These are phyloP conservation scores for Macaranga tanarius DNA, from an alignment of 441 rosid genomes.

Conservation along the genomic window DNA sequence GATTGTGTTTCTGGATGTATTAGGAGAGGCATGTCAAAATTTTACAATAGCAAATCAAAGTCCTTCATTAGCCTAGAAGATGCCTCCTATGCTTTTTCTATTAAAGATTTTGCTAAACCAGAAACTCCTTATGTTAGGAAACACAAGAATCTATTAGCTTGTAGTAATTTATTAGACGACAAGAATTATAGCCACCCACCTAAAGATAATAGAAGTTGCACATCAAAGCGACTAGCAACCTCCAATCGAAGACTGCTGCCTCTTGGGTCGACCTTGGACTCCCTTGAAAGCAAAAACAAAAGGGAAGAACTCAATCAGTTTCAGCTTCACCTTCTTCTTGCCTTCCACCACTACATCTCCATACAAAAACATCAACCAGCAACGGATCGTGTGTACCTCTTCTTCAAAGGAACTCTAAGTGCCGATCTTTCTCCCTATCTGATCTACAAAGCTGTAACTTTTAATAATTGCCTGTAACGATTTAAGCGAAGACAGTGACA, in stretches of 20 bases:
- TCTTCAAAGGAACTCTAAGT: too few species aligned
- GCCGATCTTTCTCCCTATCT: too few species aligned
- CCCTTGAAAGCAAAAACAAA: conserved; percentile 7
- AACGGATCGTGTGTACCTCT: too few species aligned
- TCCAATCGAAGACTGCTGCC: too few species aligned
- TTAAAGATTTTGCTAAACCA: conserved; percentile 42
- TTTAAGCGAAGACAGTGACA: conserved; percentile 8
- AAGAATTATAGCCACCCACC: conserved; percentile 5
- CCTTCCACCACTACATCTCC: conserved; percentile 39
- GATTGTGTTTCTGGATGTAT: conserved; percentile 31
- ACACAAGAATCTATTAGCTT: conserved; percentile 36
- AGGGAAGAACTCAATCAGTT: conserved; percentile 12
- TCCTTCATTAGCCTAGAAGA: conserved; percentile 51
- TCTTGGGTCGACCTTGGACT: too few species aligned
- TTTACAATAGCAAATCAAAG: too few species aligned
- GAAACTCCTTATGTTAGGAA: conserved; percentile 35
- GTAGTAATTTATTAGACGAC: conserved; percentile 4
- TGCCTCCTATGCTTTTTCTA: conserved; percentile 32
- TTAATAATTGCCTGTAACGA: conserved; percentile 15
- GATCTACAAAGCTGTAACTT: conserved; percentile 33
- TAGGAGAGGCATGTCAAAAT: conserved; percentile 60
- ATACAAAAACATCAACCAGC: conserved; percentile 17
- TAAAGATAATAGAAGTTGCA: conserved; percentile 17
- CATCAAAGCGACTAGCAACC: conserved; percentile 22
- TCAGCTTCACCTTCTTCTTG: conserved; percentile 14